phyloP scores from a whole-genome alignment of 2,329 filamentous ascomycete genomes.

The Trichophyton rubrum region DNA sequence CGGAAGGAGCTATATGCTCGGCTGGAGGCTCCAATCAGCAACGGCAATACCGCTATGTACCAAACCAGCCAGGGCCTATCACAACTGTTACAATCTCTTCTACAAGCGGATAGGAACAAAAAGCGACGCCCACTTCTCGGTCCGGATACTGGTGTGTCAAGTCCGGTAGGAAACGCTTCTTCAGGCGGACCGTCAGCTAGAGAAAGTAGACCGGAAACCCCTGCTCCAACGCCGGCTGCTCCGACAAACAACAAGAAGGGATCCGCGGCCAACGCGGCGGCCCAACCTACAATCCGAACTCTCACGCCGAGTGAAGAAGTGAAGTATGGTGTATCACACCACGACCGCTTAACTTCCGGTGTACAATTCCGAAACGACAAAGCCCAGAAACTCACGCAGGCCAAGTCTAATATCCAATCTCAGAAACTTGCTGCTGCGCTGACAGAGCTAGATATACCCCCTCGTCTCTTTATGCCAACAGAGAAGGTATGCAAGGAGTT shows the following conservation, averaged over 20 bases:
- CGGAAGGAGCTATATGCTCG: constrained; percentile 75
- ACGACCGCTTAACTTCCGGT: constrained; percentile 73
- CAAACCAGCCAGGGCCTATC: constrained; percentile 70
- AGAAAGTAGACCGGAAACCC: constrained; percentile 20
- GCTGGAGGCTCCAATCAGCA: constrained; percentile 68
- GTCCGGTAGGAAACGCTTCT: constrained; percentile 38
- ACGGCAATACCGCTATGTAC: constrained; percentile 58
- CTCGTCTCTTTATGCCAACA: constrained; percentile 38
- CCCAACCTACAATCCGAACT: constrained; percentile 50
- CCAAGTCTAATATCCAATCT: constrained; percentile 39
- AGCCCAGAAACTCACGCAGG: constrained; percentile 38
- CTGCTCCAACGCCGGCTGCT: constrained; percentile 28
- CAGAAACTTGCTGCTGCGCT: constrained; percentile 37
- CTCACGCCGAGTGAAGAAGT: constrained; percentile 63
- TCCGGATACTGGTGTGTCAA: constrained; percentile 40
- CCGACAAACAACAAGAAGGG: constrained; percentile 26
- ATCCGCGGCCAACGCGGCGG: constrained; percentile 29
- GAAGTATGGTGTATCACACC: constrained; percentile 70
- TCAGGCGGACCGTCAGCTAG: constrained; percentile 22
- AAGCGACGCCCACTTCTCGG: constrained; percentile 65
- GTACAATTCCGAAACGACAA: constrained; percentile 71
- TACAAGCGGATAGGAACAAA: constrained; percentile 75
- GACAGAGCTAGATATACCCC: constrained; percentile 36
- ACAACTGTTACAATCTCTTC: constrained; percentile 66
- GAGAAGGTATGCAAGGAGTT: constrained; percentile 39